Evolutionary conservation across 2,329 filamentous ascomycete species (phyloP), one percentile per base, ranked within the genome.

Genomic region (Xylariaceae sp.): DNA sequence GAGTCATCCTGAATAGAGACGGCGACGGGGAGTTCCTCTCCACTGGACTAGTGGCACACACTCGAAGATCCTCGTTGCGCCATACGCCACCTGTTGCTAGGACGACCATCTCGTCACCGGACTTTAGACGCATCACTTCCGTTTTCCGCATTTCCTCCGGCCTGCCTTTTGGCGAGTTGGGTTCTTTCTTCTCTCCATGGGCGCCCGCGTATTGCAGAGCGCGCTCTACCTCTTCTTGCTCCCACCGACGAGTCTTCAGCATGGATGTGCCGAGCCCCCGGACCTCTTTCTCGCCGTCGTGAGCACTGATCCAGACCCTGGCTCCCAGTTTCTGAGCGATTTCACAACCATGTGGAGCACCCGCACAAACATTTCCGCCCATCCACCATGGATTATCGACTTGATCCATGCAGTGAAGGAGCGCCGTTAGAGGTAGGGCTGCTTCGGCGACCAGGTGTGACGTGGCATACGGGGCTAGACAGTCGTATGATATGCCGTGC

Each of bases 381-480:
- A 85, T 64, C 66, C 79, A 84, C 78, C 80, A 83, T 1, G 80
- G 79, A 40, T 80, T 82, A 17, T 73, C 68, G 22, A 83, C 75
- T 9, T 69, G 69, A 58, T 85, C 80, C 66, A 86, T 83, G 46
- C 78, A 80, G 62, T 87, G 84, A 14, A 88, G 71, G 5, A 88
- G 75, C 0, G 78, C 77, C 0, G 81, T 85, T 15, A 88, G 68
- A 0, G 82, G 83, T 2, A 86, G 70, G 0, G 82, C 81, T 1
- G 77, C 72, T 58, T 80, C 73, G 1, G 70, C 63, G 2, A 80
- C 68, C 3, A 86, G 77, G 59, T 85, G 79, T 0, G 75, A 73
- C 2, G 75, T 74, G 6, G 76, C 73, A 60, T 84, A 87, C 6
- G 77, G 68, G 30, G 72, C 67, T 10, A 88, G 68, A 18, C 74